A percentile compares a stretch with the other conserved stretches of the same genome.
Evolutionary conservation across 345 rosid species (phyloP).

Genomic region (Eucalyptus cloeziana): DNA sequence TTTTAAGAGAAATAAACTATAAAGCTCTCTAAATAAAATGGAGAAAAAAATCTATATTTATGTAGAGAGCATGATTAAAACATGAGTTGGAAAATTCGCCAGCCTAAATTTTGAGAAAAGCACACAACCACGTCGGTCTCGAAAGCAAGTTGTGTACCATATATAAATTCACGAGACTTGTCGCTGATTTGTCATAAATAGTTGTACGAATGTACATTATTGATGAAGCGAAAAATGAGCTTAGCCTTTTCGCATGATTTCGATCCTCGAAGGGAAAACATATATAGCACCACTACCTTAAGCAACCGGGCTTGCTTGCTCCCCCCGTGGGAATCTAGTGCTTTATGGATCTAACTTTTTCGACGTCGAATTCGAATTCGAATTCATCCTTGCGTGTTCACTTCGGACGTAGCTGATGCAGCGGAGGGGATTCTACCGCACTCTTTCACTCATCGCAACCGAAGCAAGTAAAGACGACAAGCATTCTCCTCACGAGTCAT

Average conservation of each 20-base stretch:
- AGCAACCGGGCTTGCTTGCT: background rate
- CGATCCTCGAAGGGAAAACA: background rate
- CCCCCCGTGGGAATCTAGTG: background rate
- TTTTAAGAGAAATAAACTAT: background rate
- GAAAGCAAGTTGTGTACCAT: background rate
- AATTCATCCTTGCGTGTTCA: background rate
- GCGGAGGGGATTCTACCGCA: background rate
- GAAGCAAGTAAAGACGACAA: background rate
- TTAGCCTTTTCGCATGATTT: background rate
- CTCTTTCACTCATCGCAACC: background rate
- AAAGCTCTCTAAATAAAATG: background rate
- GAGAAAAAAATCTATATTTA: background rate
- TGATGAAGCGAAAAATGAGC: background rate
- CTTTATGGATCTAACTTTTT: background rate
- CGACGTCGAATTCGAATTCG: accelerated
- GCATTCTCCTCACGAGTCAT: background rate
- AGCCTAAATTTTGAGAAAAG: background rate
- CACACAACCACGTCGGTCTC: accelerated
- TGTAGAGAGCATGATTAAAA: background rate
- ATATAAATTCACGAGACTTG: background rate
- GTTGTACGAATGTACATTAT: accelerated
- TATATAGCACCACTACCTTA: background rate
- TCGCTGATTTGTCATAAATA: background rate
- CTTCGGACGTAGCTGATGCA: background rate
- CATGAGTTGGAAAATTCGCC: accelerated